Base-by-base conservation (phyloP, 2,329 filamentous ascomycete species). In the Westerdykella ornata region DNA sequence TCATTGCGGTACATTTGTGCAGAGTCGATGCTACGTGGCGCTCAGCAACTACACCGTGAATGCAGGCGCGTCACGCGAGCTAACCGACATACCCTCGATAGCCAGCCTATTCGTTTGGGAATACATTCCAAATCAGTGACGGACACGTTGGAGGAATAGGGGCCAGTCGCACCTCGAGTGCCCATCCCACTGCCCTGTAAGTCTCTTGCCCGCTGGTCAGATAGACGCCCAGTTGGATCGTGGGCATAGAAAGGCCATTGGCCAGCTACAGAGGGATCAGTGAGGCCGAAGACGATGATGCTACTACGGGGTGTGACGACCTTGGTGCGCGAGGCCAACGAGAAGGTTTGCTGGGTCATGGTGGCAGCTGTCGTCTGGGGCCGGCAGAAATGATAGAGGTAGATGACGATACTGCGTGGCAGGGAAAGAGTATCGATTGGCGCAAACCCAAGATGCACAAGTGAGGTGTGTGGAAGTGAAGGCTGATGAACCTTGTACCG, bases 161-260 rank as follows among this genome's bases (percentile, higher is more conserved):
- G 42, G 43, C 32, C 43, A 43, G 49, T 43, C 73, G 71, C 45
- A 71, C 72, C 39, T 71, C 68, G 1, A 85, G 68, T 8, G 74
- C 81, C 63, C 68, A 75, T 35, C 67, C 68, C 2, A 86, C 79
- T 1, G 82, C 72, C 18, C 70, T 62, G 8, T 68, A 70, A 14
- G 78, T 80, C 56, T 85, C 80, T 18, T 61, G 61, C 1, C 81
- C 78, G 3, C 74, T 77, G 63, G 84, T 84, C 68, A 83, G 72
- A 66, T 88, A 88, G 9, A 88, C 77, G 4, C 84, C 84, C 1
- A 88, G 75, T 50, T 88, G 84, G 51, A 88, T 79, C 53, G 76
- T 77, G 12, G 84, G 84, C 65, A 87, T 86, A 12, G 71, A 70
- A 42, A 76, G 67, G 57, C 81, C 80, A 70, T 84, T 85, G 53